Percentiles rank a stretch among this genome's conserved stretches.
Conservation (phyloP, 2,329 filamentous ascomycete genomes). For the Domatiomyces globalis region DNA sequence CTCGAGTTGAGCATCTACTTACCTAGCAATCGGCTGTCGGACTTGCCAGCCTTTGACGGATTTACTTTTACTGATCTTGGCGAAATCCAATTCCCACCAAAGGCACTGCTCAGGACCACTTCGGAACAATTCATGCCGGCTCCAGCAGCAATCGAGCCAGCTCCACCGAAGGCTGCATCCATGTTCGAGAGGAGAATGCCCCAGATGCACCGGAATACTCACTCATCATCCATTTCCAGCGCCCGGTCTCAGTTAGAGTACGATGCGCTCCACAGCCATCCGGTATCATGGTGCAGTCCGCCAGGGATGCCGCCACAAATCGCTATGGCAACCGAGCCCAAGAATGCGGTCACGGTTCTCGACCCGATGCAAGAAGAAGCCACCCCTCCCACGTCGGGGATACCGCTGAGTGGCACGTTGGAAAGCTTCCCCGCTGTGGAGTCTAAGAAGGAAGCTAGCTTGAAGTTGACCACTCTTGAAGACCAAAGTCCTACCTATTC, state of each 20-base stretch:
- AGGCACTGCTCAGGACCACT: conserved; percentile 19
- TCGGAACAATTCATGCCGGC: conserved; percentile 13
- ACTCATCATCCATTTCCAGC: conserved; percentile 12
- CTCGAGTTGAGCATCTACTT: conserved; percentile 35
- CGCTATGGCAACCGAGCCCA: conserved; percentile 19
- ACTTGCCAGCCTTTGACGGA: conserved; percentile 31
- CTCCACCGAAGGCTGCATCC: conserved; percentile 11
- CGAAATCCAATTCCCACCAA: conserved; percentile 23
- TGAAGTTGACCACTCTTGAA: not conserved
- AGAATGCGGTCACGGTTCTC: conserved; percentile 12
- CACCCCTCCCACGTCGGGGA: conserved; percentile 13
- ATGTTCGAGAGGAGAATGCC: conserved; percentile 14
- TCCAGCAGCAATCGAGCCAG: conserved; percentile 8
- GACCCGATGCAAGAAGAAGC: conserved; percentile 18
- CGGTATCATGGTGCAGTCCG: conserved; percentile 17
- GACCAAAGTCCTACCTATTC: not conserved
- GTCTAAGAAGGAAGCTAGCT: not conserved
- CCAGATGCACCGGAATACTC: conserved; percentile 6
- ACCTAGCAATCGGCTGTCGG: conserved; percentile 30
- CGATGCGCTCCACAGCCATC: conserved; percentile 18
- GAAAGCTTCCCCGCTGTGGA: conserved; percentile 9
- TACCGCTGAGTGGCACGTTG: conserved; percentile 11
- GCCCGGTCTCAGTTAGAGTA: conserved; percentile 16
- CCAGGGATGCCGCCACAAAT: conserved; percentile 17
- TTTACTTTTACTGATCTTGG: conserved; percentile 23